Evolutionary conservation across 1,139 yeast genomes (phyloP).

Genomic region (Suhomyces maxii): DNA sequence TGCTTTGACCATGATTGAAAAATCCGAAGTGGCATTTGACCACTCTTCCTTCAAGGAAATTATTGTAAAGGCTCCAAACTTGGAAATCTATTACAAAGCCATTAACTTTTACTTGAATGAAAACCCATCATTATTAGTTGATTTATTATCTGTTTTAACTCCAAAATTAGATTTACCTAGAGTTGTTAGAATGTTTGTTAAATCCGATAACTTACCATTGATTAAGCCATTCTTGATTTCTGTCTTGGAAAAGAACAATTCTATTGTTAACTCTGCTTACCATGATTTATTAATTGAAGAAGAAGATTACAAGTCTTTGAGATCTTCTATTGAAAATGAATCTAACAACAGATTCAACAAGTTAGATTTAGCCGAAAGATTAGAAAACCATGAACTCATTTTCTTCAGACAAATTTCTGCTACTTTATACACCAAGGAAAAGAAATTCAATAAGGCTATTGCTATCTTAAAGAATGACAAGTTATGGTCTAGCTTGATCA

Average conservation of each 20-base stretch:
- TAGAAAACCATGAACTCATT: slow-evolving; percentile 86
- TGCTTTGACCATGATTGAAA: slow-evolving; percentile 96
- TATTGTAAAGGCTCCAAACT: slow-evolving; percentile 89
- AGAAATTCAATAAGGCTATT: slow-evolving; percentile 89
- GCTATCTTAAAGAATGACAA: slow-evolving; percentile 87
- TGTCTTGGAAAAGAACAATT: slow-evolving; percentile 85
- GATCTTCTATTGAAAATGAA: slow-evolving; percentile 75
- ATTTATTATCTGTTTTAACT: slow-evolving; percentile 78
- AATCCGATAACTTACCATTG: slow-evolving; percentile 93
- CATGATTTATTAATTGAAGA: slow-evolving; percentile 95
- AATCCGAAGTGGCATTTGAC: slow-evolving; percentile 89
- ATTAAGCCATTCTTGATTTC: slow-evolving; percentile 93
- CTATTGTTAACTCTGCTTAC: slow-evolving; percentile 91
- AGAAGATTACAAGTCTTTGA: slow-evolving; percentile 88
- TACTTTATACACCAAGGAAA: slow-evolving; percentile 86
- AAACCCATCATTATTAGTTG: slow-evolving; percentile 89
- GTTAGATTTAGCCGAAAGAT: slow-evolving; percentile 85
- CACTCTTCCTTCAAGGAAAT: slow-evolving; percentile 93
- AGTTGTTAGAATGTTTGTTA: slow-evolving; percentile 91
- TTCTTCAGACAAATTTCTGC: slow-evolving; percentile 98
- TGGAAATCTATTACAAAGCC: slow-evolving; percentile 96
- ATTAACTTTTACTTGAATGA: slow-evolving; percentile 90
- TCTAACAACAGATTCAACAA: slow-evolving; percentile 90
- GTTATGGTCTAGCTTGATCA: slow-evolving; percentile 92
- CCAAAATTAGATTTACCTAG: slow-evolving; percentile 94